Base-by-base conservation (phyloP, 78 protist genomes). In the Dictyostelium firmibasis region DNA sequence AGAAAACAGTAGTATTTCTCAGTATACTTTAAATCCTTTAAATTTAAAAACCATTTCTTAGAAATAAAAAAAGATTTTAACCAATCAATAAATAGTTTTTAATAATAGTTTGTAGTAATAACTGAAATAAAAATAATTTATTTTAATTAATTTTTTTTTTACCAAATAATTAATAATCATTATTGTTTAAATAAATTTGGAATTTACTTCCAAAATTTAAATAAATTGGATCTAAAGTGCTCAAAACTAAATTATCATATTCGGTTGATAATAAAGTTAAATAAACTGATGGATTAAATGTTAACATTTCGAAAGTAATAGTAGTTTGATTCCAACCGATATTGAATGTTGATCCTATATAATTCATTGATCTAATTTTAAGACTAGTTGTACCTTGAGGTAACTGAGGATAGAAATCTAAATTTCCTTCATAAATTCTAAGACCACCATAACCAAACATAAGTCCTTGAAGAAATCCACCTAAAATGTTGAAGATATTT, bases 401-500 rank as follows among this genome's bases (percentile, higher is more conserved):
- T 50, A 89, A 76, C 33, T 89, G 86, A 36, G 94, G 94, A 27
- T 38, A 33, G 81, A 89, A 89, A 8, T 16, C 16, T 4, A 69
- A 18, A 27, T 69, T 11, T 9, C 20, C 27, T 69, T n/a, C 31
- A 41, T 78, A 4, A 53, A 89, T 69, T 69, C 94, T 78, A 31
- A 89, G 35, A 11, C 96, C 96, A 64, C 91, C 85, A 64, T 79
- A 93, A 9, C 96, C 96, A 79, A 27, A 27, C 9, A 84, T 38
- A 3, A 93, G 3, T 36, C 84, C 85, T 67, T 93, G 96, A 16
- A 93, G 44, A 44, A 84, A 93, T 10, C 96, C 96, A 44, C 96
- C 96, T 4, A 84, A 86, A 60, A 50, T 4, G n/a, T n/a, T n/a
- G n/a, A n/a, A n/a, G n/a, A 50, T 1, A 16, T 16, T 1, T 16